These are phyloP conservation scores for Hymenochaete sp. DNA, from an alignment of 1,284 basidiomycete species.

Conservation along the genomic window DNA sequence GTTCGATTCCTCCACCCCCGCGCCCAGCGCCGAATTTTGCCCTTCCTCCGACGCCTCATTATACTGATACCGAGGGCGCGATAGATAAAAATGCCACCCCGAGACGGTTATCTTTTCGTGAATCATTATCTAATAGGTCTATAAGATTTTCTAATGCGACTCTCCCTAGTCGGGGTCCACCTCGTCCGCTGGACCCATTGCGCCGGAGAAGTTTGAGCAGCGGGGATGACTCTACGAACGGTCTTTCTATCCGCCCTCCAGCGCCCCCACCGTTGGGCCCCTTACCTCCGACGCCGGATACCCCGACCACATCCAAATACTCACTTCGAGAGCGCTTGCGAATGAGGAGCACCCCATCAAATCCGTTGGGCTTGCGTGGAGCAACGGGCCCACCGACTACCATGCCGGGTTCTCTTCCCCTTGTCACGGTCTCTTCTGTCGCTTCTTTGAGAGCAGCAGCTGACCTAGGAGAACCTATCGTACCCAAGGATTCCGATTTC, in stretches of 20 bases:
- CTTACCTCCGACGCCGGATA: slow-evolving; percentile 25
- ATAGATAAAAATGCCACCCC: slow-evolving; percentile 22
- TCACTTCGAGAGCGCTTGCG: slow-evolving; percentile 54
- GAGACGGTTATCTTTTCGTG: slow-evolving; percentile 40
- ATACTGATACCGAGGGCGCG: slow-evolving; percentile 23
- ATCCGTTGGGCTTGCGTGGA: slow-evolving; percentile 22
- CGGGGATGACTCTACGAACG: slow-evolving; percentile 24
- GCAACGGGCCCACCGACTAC: slow-evolving; percentile 8
- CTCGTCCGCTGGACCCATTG: slow-evolving; percentile 46
- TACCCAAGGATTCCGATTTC: slow-evolving; percentile 51
- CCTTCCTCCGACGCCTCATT: slow-evolving; percentile 60
- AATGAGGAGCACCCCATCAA: slow-evolving; percentile 49
- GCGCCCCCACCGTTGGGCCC: slow-evolving; percentile 38
- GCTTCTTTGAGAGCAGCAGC: slow-evolving; percentile 21
- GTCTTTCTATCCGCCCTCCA: slow-evolving; percentile 32
- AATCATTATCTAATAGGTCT: slow-evolving; percentile 42
- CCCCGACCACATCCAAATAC: slow-evolving; percentile 29
- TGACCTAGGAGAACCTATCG: slow-evolving; percentile 53
- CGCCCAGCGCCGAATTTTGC: slow-evolving; percentile 61
- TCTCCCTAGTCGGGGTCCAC: slow-evolving; percentile 47
- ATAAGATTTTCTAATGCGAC: slow-evolving; percentile 50
- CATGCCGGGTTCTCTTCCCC: slow-evolving; percentile 15
- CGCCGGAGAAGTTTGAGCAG: slow-evolving; percentile 35
- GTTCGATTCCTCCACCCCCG: slow-evolving; percentile 58
- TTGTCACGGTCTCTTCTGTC: slow-evolving; percentile 16